These are phyloP conservation scores for Scheffersomyces quercinus DNA, from an alignment of 1,139 yeast species.

Conservation along the genomic window DNA sequence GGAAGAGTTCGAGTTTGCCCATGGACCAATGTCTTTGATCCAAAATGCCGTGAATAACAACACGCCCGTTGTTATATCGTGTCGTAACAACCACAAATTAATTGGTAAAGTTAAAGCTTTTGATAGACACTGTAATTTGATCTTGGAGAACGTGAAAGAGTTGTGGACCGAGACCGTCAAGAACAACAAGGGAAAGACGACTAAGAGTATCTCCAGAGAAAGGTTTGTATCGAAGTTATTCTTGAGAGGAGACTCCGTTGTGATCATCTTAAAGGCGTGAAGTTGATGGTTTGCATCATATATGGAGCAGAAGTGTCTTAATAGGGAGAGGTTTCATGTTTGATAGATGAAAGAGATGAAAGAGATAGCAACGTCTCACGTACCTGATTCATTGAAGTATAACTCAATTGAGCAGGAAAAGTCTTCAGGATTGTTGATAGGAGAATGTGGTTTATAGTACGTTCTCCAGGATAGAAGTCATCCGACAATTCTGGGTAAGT, in stretches of 20 bases:
- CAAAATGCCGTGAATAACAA: constrained; percentile 76
- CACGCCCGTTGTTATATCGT: constrained; percentile 80
- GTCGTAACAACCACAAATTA: constrained; percentile 90
- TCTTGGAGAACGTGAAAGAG: constrained; percentile 89
- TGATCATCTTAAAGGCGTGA: constrained; percentile 66
- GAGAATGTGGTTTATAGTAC: too few species aligned
- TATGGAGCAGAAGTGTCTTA: too few species aligned
- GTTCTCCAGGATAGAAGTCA: too few species aligned
- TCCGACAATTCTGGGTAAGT: too few species aligned
- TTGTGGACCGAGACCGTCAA: constrained; percentile 78
- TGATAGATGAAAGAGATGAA: too few species aligned
- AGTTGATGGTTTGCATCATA: background rate
- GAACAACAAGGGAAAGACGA: constrained; percentile 68
- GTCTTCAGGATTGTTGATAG: too few species aligned
- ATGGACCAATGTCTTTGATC: constrained; percentile 89
- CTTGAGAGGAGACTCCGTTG: constrained; percentile 92
- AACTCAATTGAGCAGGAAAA: too few species aligned
- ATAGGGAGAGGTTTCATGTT: too few species aligned
- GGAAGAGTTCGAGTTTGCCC: constrained; percentile 86
- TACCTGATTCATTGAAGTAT: too few species aligned
- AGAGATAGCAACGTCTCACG: too few species aligned
- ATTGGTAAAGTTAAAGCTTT: constrained; percentile 90
- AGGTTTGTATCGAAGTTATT: constrained; percentile 88
- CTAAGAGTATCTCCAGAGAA: constrained; percentile 72
- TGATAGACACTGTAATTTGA: constrained; percentile 94